Evolutionary conservation across 2,329 filamentous ascomycete species (phyloP).

Genomic region (Fusarium mangiferae): DNA sequence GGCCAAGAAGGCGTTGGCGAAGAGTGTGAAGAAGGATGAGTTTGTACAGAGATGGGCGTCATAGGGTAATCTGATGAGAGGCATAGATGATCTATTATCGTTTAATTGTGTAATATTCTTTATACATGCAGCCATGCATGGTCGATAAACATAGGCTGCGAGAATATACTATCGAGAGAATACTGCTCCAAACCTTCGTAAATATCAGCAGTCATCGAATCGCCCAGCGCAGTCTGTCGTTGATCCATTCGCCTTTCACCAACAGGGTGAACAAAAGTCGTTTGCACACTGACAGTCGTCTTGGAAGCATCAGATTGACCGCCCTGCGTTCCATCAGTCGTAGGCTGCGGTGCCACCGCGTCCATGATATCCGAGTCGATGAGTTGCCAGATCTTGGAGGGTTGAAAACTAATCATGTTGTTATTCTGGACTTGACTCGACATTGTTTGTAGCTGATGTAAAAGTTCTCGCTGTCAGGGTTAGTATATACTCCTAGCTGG

Average conservation of each 20-base stretch:
- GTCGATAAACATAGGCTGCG: constrained; percentile 35
- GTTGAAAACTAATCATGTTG: constrained; percentile 36
- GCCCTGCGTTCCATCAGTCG: not conserved
- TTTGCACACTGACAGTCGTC: constrained; percentile 26
- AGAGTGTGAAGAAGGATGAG: constrained; percentile 61
- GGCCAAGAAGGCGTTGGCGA: constrained; percentile 49
- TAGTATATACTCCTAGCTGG: rapidly evolving
- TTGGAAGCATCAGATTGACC: constrained; percentile 17
- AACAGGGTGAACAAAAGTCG: constrained; percentile 29
- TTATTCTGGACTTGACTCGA: constrained; percentile 30
- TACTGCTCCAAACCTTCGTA: constrained; percentile 28
- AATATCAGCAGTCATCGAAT: not conserved
- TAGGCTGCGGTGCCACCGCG: constrained; percentile 11
- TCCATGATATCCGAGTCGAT: constrained; percentile 32
- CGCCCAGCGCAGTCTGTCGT: not conserved
- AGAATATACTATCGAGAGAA: constrained; percentile 35
- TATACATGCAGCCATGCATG: constrained; percentile 33
- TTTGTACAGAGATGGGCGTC: constrained; percentile 52
- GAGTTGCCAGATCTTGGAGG: constrained; percentile 32
- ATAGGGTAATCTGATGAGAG: not conserved
- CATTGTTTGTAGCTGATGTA: constrained; percentile 29
- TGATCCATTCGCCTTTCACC: constrained; percentile 6
- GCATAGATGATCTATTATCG: not conserved
- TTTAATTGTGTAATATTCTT: not conserved
- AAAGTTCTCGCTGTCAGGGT: constrained; percentile 7